These are phyloP conservation scores for Chrysanthemum makinoi DNA, from an alignment of 129 eudicot species.

Conservation along the genomic window DNA sequence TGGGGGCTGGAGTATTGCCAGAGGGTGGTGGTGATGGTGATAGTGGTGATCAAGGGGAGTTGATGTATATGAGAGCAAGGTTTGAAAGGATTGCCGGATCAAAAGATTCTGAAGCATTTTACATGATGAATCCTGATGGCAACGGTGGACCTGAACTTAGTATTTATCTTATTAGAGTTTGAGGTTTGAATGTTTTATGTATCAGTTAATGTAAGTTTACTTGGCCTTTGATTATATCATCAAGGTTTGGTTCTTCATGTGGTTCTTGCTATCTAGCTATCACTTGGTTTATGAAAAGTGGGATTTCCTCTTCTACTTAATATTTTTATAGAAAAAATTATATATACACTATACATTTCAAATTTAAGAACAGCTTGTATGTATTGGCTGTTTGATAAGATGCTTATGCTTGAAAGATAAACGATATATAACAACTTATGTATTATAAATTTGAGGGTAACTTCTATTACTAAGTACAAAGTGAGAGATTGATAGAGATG, in stretches of 20 bases:
- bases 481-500: no score
- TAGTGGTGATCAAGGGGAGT: conserved; percentile 58
- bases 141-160: conserved; percentile 87
- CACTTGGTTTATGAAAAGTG: conserved; percentile 8
- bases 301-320: conserved; percentile 7
- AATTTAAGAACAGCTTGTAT: background rate
- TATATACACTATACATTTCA: background rate
- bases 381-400: no score
- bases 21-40: conserved; percentile 27
- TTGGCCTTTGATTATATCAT: conserved; percentile 23
- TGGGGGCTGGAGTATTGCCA: conserved; percentile 94
- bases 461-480: no score
- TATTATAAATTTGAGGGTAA: no score
- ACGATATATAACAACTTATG: no score
- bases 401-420: no score
- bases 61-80: conserved; percentile 84
- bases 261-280: conserved; percentile 9
- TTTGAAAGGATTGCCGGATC: conserved; percentile 84
- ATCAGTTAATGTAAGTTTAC: conserved; percentile 17
- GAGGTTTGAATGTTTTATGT: conserved; percentile 23
- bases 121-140: conserved; percentile 92
- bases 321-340: background rate
- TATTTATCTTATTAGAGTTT: conserved; percentile 71
- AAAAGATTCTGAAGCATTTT: conserved; percentile 83
- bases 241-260: conserved; percentile 30